Percentiles rank a stretch among this genome's conserved stretches.
These are phyloP conservation scores for Adansonia gregorii DNA, from an alignment of 441 rosid species.

Conservation along the genomic window DNA sequence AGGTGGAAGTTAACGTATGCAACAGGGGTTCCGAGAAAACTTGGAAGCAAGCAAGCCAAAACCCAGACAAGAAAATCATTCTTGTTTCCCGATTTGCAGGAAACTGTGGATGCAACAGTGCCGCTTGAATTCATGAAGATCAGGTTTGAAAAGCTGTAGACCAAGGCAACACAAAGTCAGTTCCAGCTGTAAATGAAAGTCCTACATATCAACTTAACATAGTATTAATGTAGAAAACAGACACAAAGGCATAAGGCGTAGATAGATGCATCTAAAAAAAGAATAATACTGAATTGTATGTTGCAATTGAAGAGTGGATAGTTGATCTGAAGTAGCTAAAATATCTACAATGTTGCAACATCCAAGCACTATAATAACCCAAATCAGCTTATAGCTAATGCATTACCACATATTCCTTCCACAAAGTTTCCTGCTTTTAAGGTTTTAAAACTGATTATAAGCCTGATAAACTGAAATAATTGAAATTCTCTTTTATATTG, in stretches of 20 bases:
- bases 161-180: conserved; percentile 19
- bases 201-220: not conserved
- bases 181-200: not conserved
- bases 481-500: not conserved
- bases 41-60: conserved; percentile 69
- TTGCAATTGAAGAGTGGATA: not conserved
- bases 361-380: not conserved
- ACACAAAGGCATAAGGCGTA: not conserved
- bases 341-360: not conserved
- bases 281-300: no score
- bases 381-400: not conserved
- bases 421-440: not conserved
- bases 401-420: not conserved
- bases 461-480: not conserved
- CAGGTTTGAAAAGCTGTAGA: conserved; percentile 63
- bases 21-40: conserved; percentile 57
- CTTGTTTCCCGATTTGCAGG: conserved; percentile 95
- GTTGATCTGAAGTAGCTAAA: not conserved
- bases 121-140: conserved; percentile 85
- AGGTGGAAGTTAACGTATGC: conserved; percentile 55
- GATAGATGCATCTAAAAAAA: not conserved
- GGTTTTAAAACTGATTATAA: not conserved
- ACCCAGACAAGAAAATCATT: conserved; percentile 70
- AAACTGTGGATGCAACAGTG: conserved; percentile 73
- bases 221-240: not conserved